phyloP scores from a whole-genome alignment of 1,284 basidiomycete genomes.

The Psilocybe mexicana region DNA sequence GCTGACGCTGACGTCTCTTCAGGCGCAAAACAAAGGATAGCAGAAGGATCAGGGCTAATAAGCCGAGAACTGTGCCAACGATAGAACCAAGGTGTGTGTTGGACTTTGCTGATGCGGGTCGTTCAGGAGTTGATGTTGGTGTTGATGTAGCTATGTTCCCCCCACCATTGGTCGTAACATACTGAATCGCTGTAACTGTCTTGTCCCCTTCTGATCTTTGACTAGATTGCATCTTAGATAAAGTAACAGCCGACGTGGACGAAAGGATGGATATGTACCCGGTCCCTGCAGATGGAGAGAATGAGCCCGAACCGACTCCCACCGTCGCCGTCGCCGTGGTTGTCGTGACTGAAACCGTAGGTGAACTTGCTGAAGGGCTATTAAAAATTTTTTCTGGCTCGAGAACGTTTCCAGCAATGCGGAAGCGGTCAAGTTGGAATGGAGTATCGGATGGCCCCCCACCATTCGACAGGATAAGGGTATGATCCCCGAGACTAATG shows the following conservation, averaged over 20 bases:
- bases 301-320: not conserved
- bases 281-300: not conserved
- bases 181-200: not conserved
- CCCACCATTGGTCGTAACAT: not conserved
- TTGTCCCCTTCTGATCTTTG: not conserved
- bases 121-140: not conserved
- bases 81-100: not conserved
- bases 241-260: not conserved
- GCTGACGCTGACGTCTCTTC: not conserved
- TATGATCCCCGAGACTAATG: conserved; percentile 2
- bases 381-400: not conserved
- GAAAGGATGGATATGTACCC: not conserved
- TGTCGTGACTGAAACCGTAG: not conserved
- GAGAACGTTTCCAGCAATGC: conserved; percentile 2
- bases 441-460: conserved; percentile 10
- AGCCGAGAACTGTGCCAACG: not conserved
- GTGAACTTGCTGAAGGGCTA: not conserved
- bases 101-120: not conserved
- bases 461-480: conserved; percentile 8
- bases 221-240: not conserved
- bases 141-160: not conserved
- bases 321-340: not conserved
- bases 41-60: not conserved
- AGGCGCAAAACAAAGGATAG: not conserved
- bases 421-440: conserved; percentile 11